phyloP scores from a whole-genome alignment of 2,329 filamentous ascomycete genomes.

The Fusarium verrucosum region DNA sequence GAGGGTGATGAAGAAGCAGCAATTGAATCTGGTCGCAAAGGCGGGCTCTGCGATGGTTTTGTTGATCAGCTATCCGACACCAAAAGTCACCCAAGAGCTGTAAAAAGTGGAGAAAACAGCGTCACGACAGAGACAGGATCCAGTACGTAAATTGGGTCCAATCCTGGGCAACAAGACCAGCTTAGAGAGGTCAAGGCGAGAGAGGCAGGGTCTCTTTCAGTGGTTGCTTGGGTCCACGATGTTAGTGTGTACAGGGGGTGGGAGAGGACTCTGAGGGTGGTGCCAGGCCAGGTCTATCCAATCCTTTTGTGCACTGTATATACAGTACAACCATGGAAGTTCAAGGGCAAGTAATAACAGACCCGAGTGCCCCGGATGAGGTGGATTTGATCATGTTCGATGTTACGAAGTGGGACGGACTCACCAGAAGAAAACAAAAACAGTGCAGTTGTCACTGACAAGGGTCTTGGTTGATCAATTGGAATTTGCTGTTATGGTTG shows the following conservation, averaged over 20 bases:
- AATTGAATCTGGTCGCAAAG: slow-evolving; percentile 40
- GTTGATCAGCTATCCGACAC: slow-evolving; percentile 44
- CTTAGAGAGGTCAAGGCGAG: slow-evolving; percentile 20
- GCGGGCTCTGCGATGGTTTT: slow-evolving; percentile 46
- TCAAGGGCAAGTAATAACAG: background rate
- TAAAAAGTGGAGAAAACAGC: slow-evolving; percentile 42
- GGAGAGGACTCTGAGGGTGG: slow-evolving; percentile 1
- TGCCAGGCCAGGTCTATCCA: background rate
- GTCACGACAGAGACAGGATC: slow-evolving; percentile 37
- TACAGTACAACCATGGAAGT: background rate
- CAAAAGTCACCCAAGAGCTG: slow-evolving; percentile 39
- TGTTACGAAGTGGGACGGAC: slow-evolving; percentile 29
- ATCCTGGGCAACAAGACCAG: slow-evolving; percentile 21
- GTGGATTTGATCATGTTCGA: slow-evolving; percentile 36
- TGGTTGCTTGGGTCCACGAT: slow-evolving; percentile 20
- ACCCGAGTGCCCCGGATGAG: slow-evolving; percentile 19
- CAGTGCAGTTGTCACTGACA: slow-evolving; percentile 25
- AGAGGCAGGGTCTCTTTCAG: slow-evolving; percentile 27
- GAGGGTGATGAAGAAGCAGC: slow-evolving; percentile 47
- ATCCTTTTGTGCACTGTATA: slow-evolving; percentile 33
- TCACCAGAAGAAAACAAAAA: slow-evolving; percentile 31
- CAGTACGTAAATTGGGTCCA: slow-evolving; percentile 22
- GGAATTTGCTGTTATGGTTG: slow-evolving; percentile 17
- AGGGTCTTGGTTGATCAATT: slow-evolving; percentile 10
- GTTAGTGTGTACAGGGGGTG: slow-evolving; percentile 9